Base-by-base conservation (phyloP, 176 grass and related monocot species). In the Lolium rigidum region DNA sequence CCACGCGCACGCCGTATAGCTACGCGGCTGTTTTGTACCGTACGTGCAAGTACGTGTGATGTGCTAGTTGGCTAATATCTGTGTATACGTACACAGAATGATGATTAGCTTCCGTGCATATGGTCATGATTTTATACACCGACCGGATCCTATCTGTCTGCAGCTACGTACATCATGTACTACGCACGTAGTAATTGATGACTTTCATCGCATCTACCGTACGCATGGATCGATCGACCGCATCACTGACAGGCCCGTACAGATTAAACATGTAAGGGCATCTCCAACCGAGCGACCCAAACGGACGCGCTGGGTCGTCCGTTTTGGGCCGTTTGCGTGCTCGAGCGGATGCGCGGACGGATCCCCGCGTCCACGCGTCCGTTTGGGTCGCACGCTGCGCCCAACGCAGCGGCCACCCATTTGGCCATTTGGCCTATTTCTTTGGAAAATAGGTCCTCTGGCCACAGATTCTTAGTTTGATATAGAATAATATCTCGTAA, bases 31-130 rank as follows among this genome's bases (percentile, higher is more conserved):
- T 8, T 22, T 50, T 49, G 70, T 50, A 74, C 44, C 10, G 26
- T 60, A 9, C 20, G 8, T 31, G 28, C 28, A 54, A 1, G 8
- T 43, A 44, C 6, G 37, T n/a, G 46, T 9, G 47, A 52, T 52
- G 21, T 51, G 72, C 72, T 51, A 52, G 47, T 75, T 51, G 22
- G 47, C 72, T 75, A 47, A 14, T 65, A 65, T 65, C 10, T 65
- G 25, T 24, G 25, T 15, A 28, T 38, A 68, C 64, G 28, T 68
- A 68, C 64, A 38, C 31, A 68, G 22, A 75, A 16, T 26, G 46
- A 28, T 74, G 70, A 74, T 74, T 74, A 49, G 8, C 8, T 9
- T 15, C 72, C 47, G 72, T 75, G 16, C 51, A 52, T 17, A 52
- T 25, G 47, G 48, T 74, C 51, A 75, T 28, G 12, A 1, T 14